Evolutionary conservation across 225 moss, liverwort and hornwort species (phyloP), one percentile per base, ranked within the genome.

Genomic region (Pleurozium schreberi): DNA sequence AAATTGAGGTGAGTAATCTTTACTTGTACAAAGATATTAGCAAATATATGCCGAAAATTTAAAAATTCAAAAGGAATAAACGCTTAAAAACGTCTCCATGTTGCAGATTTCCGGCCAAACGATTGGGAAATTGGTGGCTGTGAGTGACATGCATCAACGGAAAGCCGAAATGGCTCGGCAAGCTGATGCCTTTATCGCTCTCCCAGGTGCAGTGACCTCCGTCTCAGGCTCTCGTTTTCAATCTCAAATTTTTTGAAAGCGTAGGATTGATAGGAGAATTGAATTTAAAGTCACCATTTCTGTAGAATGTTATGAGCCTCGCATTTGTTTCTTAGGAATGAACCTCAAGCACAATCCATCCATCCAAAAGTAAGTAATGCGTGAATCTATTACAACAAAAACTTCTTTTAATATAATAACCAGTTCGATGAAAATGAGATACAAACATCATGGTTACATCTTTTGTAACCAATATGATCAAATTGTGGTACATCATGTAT

Each of bases 111-210:
- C 94, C 20, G 96, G 96, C 59, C 81, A 94, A 82, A 95, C 96
- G 12, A 89, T 98, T 15, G 96, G 98, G 49, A 93, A 96, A 87
- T 58, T 97, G 80, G 91, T 92, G 75, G 94, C 92, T 11, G 95
- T 97, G 65, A 92, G 91, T 49, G 94, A 98, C 93, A 98, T 98
- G 97, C 98, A 96, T 89, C 93, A 94, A 83, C 90, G 96, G 52
- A 98, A 98, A 92, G 97, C 96, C 6, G 96, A 97, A 89, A 96
- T 98, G 98, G 97, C 97, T 77, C 94, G 95, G 52, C 96, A 95
- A 92, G 95, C 96, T 8, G 96, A 98, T 70, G 98, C 97, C 20
- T 98, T 98, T 86, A 97, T 98, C 79, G 98, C 96, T 42, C 94
- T 97, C 59, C 97, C 97, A 94, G 96, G 97, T 98, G 62, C 62